These are phyloP conservation scores for Russula griseocarnosa DNA, from an alignment of 768 basidiomycete genomes.

Conservation along the genomic window DNA sequence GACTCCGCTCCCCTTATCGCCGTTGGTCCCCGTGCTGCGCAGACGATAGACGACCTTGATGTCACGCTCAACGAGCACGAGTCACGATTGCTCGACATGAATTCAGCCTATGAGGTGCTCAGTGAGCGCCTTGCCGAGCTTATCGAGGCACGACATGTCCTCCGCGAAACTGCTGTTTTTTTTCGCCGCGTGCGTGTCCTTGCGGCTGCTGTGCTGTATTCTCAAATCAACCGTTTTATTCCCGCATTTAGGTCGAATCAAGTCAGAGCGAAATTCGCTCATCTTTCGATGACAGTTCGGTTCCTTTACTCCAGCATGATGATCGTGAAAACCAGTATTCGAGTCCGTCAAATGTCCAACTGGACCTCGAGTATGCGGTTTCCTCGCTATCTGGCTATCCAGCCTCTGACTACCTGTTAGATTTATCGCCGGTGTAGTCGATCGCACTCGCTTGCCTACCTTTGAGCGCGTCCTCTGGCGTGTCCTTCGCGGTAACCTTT, in stretches of 20 bases:
- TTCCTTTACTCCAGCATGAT: conserved; percentile 87
- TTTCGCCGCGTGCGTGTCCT: conserved; percentile 67
- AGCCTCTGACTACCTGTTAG: conserved; percentile 38
- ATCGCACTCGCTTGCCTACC: conserved; percentile 83
- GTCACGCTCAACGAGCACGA: conserved; percentile 85
- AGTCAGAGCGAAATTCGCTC: conserved; percentile 76
- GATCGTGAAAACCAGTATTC: conserved; percentile 67
- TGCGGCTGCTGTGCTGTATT: background rate
- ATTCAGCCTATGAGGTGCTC: conserved; percentile 84
- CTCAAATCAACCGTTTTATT: background rate
- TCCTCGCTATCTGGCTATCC: background rate
- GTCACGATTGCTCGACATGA: conserved; percentile 80
- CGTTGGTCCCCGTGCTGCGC: conserved; percentile 87
- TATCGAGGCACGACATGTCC: conserved; percentile 89
- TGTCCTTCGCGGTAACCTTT: conserved; percentile 93
- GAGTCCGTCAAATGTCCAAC: conserved; percentile 48
- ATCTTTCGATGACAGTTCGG: conserved; percentile 89
- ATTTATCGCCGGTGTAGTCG: conserved; percentile 95
- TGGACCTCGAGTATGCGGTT: conserved; percentile 79
- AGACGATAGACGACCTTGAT: conserved; percentile 91
- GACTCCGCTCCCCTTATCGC: conserved; percentile 86
- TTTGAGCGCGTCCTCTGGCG: conserved; percentile 99
- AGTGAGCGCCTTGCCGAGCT: conserved; percentile 83
- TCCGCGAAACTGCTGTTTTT: conserved; percentile 93
- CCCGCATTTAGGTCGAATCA: conserved; percentile 59